Evolutionary conservation across 139 green algal species (phyloP).

Genomic region (Diplosphaera chodatii): DNA sequence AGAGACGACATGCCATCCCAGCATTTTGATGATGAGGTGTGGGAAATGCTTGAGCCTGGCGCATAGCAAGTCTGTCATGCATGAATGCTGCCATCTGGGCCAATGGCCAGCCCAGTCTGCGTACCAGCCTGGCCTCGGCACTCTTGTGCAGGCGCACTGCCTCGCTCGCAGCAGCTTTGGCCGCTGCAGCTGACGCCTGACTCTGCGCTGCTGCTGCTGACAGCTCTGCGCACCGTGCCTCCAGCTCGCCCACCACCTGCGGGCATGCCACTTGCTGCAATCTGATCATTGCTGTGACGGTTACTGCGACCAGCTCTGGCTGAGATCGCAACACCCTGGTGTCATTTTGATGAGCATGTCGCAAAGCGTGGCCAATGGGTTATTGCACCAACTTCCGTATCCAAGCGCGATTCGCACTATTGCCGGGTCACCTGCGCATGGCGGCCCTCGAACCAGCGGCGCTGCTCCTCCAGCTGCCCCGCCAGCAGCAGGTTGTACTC

Average conservation of each 20-base stretch:
- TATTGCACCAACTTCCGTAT: not conserved
- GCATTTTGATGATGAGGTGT: too few species aligned
- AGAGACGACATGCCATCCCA: too few species aligned
- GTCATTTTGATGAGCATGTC: too few species aligned
- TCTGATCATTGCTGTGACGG: not conserved
- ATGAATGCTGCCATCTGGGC: too few species aligned
- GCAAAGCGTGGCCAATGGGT: not conserved
- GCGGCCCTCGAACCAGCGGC: constrained; percentile 73
- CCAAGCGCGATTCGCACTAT: too few species aligned
- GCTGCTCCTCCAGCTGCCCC: constrained; percentile 84
- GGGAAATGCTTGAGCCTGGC: too few species aligned
- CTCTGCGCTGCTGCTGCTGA: not conserved
- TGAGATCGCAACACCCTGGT: too few species aligned
- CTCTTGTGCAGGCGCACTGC: not conserved
- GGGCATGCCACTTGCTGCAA: not conserved
- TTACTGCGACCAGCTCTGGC: too few species aligned
- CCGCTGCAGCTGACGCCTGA: not conserved
- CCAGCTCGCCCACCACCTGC: not conserved
- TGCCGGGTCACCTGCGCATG: too few species aligned
- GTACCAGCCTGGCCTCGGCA: not conserved
- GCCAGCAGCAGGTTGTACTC: constrained; percentile 93
- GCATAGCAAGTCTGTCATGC: too few species aligned
- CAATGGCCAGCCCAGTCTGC: too few species aligned
- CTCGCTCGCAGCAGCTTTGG: not conserved
- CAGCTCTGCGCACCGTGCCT: not conserved